phyloP scores from a whole-genome alignment of 441 rosid species.

The Adansonia rubrostipa region DNA sequence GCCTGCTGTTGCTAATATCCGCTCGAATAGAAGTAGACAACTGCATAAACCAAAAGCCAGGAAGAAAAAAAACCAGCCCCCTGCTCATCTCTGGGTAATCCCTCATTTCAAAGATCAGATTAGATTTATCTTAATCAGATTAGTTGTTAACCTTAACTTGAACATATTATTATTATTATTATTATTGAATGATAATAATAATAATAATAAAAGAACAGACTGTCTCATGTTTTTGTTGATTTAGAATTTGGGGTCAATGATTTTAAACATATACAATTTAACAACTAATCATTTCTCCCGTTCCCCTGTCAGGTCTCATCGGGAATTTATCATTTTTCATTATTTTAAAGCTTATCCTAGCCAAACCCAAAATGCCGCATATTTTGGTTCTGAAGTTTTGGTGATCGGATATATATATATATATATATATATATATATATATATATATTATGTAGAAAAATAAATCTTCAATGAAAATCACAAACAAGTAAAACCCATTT shows the following conservation, averaged over 20 bases:
- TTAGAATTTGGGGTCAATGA: neutral
- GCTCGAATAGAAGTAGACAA: neutral
- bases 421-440: too few species aligned
- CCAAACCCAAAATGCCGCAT: neutral
- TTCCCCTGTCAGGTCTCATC: neutral
- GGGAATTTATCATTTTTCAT: conserved; percentile 34
- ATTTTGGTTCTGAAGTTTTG: neutral
- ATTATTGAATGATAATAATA: too few species aligned
- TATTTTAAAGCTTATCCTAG: neutral
- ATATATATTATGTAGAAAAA: neutral
- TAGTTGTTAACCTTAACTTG: too few species aligned
- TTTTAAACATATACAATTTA: neutral
- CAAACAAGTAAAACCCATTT: neutral
- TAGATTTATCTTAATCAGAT: too few species aligned
- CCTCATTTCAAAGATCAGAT: neutral
- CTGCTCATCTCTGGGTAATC: neutral
- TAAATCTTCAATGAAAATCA: neutral
- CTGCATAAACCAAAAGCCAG: neutral
- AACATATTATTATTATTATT: too few species aligned
- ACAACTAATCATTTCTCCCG: neutral
- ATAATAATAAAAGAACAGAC: neutral
- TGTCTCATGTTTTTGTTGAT: neutral
- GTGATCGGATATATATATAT: too few species aligned
- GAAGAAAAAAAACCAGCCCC: neutral
- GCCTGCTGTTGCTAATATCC: neutral